These are phyloP conservation scores for Auricularia sp. DNA, from an alignment of 768 basidiomycete genomes.

Conservation along the genomic window DNA sequence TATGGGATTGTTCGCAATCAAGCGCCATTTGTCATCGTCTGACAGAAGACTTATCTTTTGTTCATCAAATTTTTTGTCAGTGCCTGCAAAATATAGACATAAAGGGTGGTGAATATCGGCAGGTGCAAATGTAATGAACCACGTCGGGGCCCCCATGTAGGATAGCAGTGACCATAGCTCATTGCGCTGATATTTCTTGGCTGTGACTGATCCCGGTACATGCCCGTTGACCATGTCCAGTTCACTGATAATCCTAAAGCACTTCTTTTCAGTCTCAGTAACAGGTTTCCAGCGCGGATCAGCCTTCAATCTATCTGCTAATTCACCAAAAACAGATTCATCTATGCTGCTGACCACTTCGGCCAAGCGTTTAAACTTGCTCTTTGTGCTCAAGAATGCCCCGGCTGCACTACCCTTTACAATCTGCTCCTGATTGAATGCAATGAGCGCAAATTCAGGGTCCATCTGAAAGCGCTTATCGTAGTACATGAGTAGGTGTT, in stretches of 20 bases:
- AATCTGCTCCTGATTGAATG: background rate
- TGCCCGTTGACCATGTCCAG: background rate
- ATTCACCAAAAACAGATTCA: background rate
- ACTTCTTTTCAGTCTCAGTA: background rate
- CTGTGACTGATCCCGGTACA: background rate
- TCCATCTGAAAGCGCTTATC: background rate
- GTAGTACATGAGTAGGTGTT: background rate
- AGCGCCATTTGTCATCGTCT: slow-evolving; percentile 3
- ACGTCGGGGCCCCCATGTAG: slow-evolving; percentile 5
- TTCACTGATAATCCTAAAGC: background rate
- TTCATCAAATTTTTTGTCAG: slow-evolving; percentile 14
- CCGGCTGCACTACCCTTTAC: background rate
- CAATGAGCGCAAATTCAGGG: background rate
- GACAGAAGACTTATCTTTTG: background rate
- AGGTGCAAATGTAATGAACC: slow-evolving; percentile 27
- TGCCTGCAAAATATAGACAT: slow-evolving; percentile 24
- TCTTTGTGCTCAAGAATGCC: background rate
- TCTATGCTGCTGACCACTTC: background rate
- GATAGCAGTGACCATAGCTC: background rate
- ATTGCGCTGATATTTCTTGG: background rate
- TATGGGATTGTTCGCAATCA: background rate
- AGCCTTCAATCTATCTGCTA: background rate
- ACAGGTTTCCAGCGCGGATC: background rate
- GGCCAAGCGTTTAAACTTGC: background rate
- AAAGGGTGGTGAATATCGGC: slow-evolving; percentile 23